phyloP scores from a whole-genome alignment of 2,329 filamentous ascomycete species.

The Microthyrium microscopicum region DNA sequence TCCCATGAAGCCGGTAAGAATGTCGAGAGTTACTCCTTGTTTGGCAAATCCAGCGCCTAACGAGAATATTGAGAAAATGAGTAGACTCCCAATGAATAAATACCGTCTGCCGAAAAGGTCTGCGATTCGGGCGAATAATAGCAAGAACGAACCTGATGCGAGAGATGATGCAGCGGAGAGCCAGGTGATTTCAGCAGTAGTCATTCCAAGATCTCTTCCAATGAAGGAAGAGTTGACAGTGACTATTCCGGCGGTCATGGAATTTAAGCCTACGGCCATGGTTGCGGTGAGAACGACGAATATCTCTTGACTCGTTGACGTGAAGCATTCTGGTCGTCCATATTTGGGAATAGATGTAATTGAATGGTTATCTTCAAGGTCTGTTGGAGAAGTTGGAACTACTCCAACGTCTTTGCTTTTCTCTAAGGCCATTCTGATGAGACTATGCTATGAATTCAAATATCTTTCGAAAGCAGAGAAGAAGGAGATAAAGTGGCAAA shows the following conservation, averaged over 20 bases:
- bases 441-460: no score
- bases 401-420: no score
- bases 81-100: conserved; percentile 44
- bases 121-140: conserved; percentile 49
- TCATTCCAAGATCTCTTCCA: conserved; percentile 43
- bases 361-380: no score
- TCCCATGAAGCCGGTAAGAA: conserved; percentile 47
- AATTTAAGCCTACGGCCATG: conserved; percentile 46
- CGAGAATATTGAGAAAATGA: conserved; percentile 39
- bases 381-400: no score
- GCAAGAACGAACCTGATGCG: conserved; percentile 45
- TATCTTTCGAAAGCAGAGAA: no score
- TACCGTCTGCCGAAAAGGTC: conserved; percentile 48
- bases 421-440: no score
- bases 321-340: conserved; percentile 47
- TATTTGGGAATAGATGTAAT: no score
- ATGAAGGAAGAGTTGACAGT: conserved; percentile 48
- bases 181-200: conserved; percentile 50
- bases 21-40: conserved; percentile 40
- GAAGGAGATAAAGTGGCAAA: no score
- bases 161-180: conserved; percentile 46
- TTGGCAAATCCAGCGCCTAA: conserved; percentile 44
- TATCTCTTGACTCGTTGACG: conserved; percentile 43
- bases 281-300: conserved; percentile 50
- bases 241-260: conserved; percentile 41